Conservation (phyloP, 352 stramenopile species). For the Peronospora destructor region DNA sequence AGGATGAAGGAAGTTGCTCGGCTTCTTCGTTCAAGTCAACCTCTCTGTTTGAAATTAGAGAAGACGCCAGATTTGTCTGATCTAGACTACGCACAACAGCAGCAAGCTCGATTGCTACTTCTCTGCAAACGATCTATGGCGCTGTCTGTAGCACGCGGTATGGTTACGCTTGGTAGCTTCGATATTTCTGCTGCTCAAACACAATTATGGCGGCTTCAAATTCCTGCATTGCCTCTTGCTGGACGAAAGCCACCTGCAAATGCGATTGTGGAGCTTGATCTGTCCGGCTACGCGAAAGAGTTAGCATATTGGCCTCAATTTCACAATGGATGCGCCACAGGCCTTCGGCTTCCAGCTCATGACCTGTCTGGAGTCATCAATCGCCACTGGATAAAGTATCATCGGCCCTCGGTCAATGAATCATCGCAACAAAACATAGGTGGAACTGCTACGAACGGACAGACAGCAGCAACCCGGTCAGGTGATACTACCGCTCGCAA, state of each 20-base stretch:
- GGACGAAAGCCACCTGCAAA: constrained; percentile 92
- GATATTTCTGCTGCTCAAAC: constrained; percentile 52
- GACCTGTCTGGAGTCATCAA: constrained; percentile 86
- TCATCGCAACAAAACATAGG: constrained; percentile 10
- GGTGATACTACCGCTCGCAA: constrained; percentile 31
- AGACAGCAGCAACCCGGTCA: constrained; percentile 13
- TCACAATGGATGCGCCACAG: constrained; percentile 96
- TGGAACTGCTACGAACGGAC: constrained; percentile 6
- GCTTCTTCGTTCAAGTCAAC: constrained; percentile 66
- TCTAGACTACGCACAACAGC: constrained; percentile 71
- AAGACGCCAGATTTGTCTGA: constrained; percentile 61
- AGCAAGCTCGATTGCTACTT: constrained; percentile 92
- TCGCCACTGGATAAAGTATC: constrained; percentile 97
- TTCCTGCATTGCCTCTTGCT: constrained; percentile 90
- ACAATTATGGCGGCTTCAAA: constrained; percentile 80
- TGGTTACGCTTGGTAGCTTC: constrained; percentile 94
- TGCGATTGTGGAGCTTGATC: constrained; percentile 88
- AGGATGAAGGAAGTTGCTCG: constrained; percentile 78
- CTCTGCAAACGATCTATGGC: constrained; percentile 92
- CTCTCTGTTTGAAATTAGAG: constrained; percentile 64
- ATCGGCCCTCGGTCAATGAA: constrained; percentile 71
- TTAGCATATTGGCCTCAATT: constrained; percentile 96
- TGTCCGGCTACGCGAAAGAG: constrained; percentile 84
- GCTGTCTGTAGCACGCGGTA: constrained; percentile 90
- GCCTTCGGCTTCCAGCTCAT: constrained; percentile 74